phyloP scores from a whole-genome alignment of 1,284 basidiomycete species.

The Microstroma glucosiphilum region DNA sequence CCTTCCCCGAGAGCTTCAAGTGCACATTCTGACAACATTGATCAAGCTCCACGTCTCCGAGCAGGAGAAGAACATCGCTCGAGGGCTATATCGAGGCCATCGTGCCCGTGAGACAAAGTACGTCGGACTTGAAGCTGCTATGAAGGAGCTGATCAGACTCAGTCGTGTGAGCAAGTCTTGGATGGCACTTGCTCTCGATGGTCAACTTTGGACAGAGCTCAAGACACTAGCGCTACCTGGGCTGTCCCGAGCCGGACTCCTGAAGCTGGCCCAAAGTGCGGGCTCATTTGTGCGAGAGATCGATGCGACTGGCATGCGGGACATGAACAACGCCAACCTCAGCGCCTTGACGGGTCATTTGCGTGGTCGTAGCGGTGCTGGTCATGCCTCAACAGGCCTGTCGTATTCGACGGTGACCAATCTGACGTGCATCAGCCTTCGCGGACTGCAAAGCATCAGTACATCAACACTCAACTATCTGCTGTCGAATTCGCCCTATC shows the following conservation, averaged over 20 bases:
- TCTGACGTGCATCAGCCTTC: slow-evolving; percentile 7
- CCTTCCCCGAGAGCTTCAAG: slow-evolving; percentile 10
- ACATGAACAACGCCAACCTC: not conserved
- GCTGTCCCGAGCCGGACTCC: not conserved
- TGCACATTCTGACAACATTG: slow-evolving; percentile 1
- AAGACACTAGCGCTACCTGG: not conserved
- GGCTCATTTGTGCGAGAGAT: slow-evolving; percentile 9
- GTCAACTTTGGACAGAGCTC: slow-evolving; percentile 11
- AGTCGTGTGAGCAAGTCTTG: slow-evolving; percentile 4
- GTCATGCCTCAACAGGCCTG: not conserved
- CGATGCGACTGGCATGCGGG: not conserved
- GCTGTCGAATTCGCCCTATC: slow-evolving; percentile 62
- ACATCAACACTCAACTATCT: slow-evolving; percentile 65
- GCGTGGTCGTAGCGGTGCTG: not conserved
- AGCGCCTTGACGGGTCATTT: not conserved
- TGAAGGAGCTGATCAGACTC: slow-evolving; percentile 9
- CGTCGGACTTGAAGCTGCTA: slow-evolving; percentile 4
- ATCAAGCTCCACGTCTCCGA: slow-evolving; percentile 5
- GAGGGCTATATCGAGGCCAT: not conserved
- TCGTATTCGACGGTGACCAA: not conserved
- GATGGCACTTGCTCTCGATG: slow-evolving; percentile 11
- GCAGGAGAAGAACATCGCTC: not conserved
- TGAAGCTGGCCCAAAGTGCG: not conserved
- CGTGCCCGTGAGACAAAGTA: not conserved
- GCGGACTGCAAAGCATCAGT: slow-evolving; percentile 53